Base-by-base conservation (phyloP, 805 yeast species). In the Myxozyma geophila region DNA sequence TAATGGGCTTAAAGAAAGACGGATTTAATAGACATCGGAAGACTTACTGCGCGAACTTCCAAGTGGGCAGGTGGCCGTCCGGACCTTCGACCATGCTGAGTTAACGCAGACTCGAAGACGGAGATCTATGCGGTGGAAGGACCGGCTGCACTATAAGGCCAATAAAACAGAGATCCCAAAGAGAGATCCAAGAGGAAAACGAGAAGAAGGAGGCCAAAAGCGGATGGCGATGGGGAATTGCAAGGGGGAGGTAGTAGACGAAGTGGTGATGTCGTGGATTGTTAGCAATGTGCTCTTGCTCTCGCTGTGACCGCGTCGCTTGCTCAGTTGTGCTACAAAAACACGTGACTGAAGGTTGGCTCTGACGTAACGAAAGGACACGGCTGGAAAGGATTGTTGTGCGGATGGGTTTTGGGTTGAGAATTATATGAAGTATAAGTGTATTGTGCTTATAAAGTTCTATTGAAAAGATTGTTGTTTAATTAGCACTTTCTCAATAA, bases 11-110 rank as follows among this genome's bases (percentile, higher is more conserved):
- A n/a, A n/a, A 4, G 21, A n/a, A 8, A n/a, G 21, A n/a, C 47
- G 47, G 17, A 15, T 8, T 12, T 2, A 17, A 17, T n/a, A 43
- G 21, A 19, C 15, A 17, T 8, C 9, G 52, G 46, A 44, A 12
- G 23, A 63, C 72, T 44, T 70, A 70, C 72, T 71, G 73, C 35
- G 73, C 73, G 56, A 71, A 71, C 58, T 71, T 71, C 73, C 73
- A 71, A 40, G 70, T 67, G 19, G 66, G 68, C 41, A 51, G 46
- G 49, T 63, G 65, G 47, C 62, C 62, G 59, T 64, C 67, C 9
- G 67, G 69, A 28, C 67, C 67, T 39, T 65, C 69, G 40, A 65
- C 70, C 69, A 65, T 67, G 54, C 37, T 58, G 46, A 39, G 21
- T 17, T 17, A 43, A 43, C 37, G 9, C 21, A 37, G 41, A n/a